Evolutionary conservation across 2,329 filamentous ascomycete genomes (phyloP).

Genomic region (Penicillium sp.): DNA sequence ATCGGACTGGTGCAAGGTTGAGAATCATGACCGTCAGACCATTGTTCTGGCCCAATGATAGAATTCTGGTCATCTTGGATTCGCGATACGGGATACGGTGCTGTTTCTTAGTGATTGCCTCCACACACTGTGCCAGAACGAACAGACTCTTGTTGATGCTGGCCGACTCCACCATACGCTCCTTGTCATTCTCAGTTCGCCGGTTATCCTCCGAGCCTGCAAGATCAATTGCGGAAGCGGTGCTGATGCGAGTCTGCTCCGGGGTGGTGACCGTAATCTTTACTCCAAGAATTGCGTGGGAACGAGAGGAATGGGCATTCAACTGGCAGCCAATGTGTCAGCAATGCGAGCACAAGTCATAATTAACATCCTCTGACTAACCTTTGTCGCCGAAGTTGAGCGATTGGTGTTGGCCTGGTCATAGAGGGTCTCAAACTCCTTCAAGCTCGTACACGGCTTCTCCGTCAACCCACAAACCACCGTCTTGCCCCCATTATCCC

Average conservation of each 20-base stretch:
- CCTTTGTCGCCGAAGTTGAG: conserved; percentile 84
- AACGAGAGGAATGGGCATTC: conserved; percentile 86
- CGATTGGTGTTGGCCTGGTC: conserved; percentile 91
- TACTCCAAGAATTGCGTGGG: conserved; percentile 87
- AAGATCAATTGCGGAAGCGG: conserved; percentile 89
- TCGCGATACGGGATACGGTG: conserved; percentile 86
- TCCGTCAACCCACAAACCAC: conserved; percentile 85
- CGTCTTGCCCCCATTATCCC: conserved; percentile 84
- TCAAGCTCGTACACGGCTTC: conserved; percentile 76
- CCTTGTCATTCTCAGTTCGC: conserved; percentile 89
- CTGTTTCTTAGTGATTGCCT: conserved; percentile 80
- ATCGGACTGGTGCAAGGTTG: conserved; percentile 86
- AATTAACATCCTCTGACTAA: conserved; percentile 23
- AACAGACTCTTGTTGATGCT: conserved; percentile 98
- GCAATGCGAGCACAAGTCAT: conserved; percentile 12
- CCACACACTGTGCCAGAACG: conserved; percentile 90
- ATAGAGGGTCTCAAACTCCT: conserved; percentile 87
- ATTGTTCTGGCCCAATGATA: conserved; percentile 91
- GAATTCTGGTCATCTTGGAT: conserved; percentile 94
- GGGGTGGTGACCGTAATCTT: conserved; percentile 78
- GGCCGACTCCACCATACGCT: conserved; percentile 89
- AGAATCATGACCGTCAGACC: conserved; percentile 96
- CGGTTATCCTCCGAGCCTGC: conserved; percentile 96
- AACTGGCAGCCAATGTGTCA: conserved; percentile 51
- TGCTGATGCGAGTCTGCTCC: conserved; percentile 71